Evolutionary conservation across 495 filamentous ascomycete genomes (phyloP), one percentile per base, ranked within the genome.

Genomic region (Cercophora scortea): DNA sequence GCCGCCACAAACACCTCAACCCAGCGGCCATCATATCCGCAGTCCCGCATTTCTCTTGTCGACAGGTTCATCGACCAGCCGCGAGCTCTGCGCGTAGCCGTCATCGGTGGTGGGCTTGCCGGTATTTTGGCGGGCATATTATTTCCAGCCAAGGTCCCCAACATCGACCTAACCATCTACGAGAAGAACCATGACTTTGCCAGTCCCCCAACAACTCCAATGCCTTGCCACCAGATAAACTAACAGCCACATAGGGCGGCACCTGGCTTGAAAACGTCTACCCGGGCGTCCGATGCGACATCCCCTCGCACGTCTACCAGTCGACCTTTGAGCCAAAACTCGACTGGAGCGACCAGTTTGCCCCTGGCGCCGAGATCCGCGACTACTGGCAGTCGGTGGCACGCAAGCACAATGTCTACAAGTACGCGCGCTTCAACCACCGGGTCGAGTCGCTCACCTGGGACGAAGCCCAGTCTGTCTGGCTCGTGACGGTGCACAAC

Each of bases 261-360:
- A 86, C 84, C 1, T 90, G 85, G 85, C 80, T 79, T 42, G 83
- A 86, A 63, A 88, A 88, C 49, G 70, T 73, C 52, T 88, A 89
- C 61, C 82, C 84, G 0, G 84, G 85, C 16, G 80, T 83, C n/a
- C 76, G 77, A 15, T 82, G 78, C 60, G 85, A 88, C 64, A 80
- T 87, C n/a, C 83, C 83, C 7, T 74, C 86, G 2, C 84, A 89
- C 69, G 79, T 79, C 12, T 89, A 89, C 60, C 83, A 86, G 59
- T 79, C 78, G 3, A 78, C 75, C 16, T 88, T 87, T 57, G 71
- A 73, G 11, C 82, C 83, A 3, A 87, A 87, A 52, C 74, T 74
- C 0, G 71, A 84, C 59, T 89, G 86, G 85, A 75, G 73, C 0
- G 74, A 83, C 55, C 74, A 83, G 50, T 88, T 83, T 52, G 80